These are phyloP conservation scores for Trametes meyenii DNA, from an alignment of 768 basidiomycete species.

Conservation along the genomic window DNA sequence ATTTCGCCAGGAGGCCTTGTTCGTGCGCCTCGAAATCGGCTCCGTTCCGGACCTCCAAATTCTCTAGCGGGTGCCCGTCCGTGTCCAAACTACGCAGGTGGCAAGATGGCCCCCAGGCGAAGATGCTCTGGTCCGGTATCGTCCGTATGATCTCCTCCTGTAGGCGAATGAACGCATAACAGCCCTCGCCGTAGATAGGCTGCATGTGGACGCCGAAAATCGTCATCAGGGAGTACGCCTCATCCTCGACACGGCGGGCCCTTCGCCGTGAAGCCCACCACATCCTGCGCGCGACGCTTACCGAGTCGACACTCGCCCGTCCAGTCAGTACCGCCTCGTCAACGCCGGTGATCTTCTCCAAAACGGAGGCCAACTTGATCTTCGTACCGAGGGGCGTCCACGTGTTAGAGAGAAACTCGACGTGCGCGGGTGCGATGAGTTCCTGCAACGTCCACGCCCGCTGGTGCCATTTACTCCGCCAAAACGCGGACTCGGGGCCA, in stretches of 20 bases:
- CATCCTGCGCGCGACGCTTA: conserved; percentile 4
- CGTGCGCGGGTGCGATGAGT: neutral
- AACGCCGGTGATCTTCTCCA: neutral
- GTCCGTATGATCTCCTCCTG: conserved; percentile 10
- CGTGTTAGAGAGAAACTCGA: neutral
- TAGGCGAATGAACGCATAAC: conserved; percentile 4
- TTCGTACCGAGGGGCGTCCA: neutral
- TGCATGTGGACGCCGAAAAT: conserved; percentile 11
- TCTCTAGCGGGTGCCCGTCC: too few relatives aligned
- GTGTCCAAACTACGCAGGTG: neutral
- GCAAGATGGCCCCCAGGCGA: conserved; percentile 7
- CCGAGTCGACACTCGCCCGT: neutral
- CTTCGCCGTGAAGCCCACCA: neutral
- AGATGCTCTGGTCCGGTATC: conserved; percentile 17
- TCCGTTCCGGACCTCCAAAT: too few relatives aligned
- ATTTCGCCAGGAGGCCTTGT: too few relatives aligned
- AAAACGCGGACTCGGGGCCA: neutral
- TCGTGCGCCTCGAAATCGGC: too few relatives aligned
- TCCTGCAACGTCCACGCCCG: conserved; percentile 9
- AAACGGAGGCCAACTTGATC: neutral
- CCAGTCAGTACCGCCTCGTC: neutral
- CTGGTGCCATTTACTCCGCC: neutral
- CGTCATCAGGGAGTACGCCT: conserved; percentile 11
- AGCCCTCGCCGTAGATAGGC: conserved; percentile 7
- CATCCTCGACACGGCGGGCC: conserved; percentile 1